A percentile compares a stretch with the other conserved stretches of the same genome.
Conservation (phyloP, 2,329 filamentous ascomycete genomes). For the Balansia obtecta region DNA sequence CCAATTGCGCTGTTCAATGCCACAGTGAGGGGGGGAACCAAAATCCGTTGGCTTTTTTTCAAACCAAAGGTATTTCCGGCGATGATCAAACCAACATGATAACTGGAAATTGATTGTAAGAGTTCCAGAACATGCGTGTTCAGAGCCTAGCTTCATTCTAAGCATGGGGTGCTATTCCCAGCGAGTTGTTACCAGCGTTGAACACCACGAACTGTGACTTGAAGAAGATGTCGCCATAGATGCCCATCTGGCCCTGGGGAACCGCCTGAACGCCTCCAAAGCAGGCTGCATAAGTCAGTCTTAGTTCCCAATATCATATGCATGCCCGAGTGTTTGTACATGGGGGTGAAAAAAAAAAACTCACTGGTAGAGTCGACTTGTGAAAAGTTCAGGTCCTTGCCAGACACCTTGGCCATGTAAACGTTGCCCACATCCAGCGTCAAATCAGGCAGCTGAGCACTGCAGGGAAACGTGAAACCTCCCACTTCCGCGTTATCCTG, state of each 20-base stretch:
- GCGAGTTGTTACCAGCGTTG: slow-evolving; percentile 40
- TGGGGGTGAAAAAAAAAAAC: background rate
- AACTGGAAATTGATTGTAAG: too few relatives aligned
- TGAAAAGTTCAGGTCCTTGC: slow-evolving; percentile 40
- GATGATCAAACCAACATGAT: too few relatives aligned
- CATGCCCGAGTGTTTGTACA: too few relatives aligned
- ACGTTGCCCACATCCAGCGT: slow-evolving; percentile 42
- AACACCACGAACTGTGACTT: slow-evolving; percentile 49
- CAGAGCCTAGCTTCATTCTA: background rate
- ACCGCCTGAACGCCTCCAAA: slow-evolving; percentile 57
- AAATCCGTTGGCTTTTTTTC: too few relatives aligned
- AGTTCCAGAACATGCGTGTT: too few relatives aligned
- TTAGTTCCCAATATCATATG: background rate
- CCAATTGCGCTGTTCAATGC: too few relatives aligned
- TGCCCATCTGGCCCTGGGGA: slow-evolving; percentile 37
- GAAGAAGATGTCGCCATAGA: slow-evolving; percentile 52
- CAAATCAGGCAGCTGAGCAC: slow-evolving; percentile 31
- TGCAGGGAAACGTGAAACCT: slow-evolving; percentile 33
- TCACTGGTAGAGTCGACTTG: slow-evolving; percentile 36
- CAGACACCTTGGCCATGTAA: slow-evolving; percentile 44
- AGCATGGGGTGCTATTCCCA: slow-evolving; percentile 32
- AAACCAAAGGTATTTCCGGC: too few relatives aligned
- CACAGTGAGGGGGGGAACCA: too few relatives aligned
- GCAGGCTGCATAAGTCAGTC: slow-evolving; percentile 31
- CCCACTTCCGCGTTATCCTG: slow-evolving; percentile 24